Conservation (phyloP, 331 rosid genomes). For the Rhamnella rubrinervis region DNA sequence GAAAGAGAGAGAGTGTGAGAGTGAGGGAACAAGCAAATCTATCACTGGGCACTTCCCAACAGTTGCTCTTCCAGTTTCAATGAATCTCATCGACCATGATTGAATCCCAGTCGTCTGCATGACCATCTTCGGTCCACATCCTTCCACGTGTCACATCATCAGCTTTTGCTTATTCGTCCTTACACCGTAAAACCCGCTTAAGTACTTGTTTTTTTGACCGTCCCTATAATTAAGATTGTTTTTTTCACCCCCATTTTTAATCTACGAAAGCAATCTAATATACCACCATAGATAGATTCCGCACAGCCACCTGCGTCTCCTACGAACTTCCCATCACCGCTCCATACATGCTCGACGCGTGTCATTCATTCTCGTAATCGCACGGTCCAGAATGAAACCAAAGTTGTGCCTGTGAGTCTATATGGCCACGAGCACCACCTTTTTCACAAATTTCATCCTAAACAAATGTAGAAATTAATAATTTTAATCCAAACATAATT, state of each 20-base stretch:
- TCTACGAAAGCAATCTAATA: slow-evolving; percentile 16
- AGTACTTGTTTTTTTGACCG: slow-evolving; percentile 52
- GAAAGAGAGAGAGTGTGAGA: slow-evolving; percentile 15
- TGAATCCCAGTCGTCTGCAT: slow-evolving; percentile 26
- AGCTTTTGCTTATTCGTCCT: slow-evolving; percentile 74
- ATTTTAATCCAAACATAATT: background rate
- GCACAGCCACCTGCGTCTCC: slow-evolving; percentile 29
- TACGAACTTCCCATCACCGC: slow-evolving; percentile 9
- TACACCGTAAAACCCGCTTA: slow-evolving; percentile 83
- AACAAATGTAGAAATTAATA: too few relatives aligned
- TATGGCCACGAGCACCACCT: background rate
- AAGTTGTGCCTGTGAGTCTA: background rate
- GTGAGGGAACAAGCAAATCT: slow-evolving; percentile 59
- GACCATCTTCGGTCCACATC: slow-evolving; percentile 45
- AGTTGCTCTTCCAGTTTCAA: slow-evolving; percentile 65
- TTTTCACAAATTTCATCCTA: too few relatives aligned
- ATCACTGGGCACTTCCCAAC: slow-evolving; percentile 52
- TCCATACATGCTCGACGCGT: slow-evolving; percentile 19
- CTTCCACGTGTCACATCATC: slow-evolving; percentile 59
- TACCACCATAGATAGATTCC: slow-evolving; percentile 13
- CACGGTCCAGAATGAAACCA: background rate
- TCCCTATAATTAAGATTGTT: slow-evolving; percentile 30
- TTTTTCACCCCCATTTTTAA: slow-evolving; percentile 16
- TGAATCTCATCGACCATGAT: slow-evolving; percentile 42
- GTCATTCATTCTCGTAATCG: background rate